Conservation (phyloP, 2,329 filamentous ascomycete species). For the Cladosporium phlei region DNA sequence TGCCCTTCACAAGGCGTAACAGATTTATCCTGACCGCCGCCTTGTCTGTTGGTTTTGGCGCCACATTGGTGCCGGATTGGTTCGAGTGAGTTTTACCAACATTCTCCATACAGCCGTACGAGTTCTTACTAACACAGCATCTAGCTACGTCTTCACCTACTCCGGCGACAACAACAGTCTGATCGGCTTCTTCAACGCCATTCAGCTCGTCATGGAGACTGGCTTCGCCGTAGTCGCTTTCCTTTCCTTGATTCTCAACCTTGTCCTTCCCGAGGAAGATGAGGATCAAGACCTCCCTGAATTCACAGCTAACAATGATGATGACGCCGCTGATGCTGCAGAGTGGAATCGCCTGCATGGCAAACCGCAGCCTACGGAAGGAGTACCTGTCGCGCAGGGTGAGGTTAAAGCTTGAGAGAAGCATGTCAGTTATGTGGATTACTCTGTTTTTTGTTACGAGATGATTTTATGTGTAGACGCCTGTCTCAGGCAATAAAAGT, state of each 20-base stretch:
- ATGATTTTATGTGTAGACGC: too few species aligned
- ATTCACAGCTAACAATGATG: slow-evolving; percentile 38
- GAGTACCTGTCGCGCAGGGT: not conserved
- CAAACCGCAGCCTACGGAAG: slow-evolving; percentile 20
- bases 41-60: slow-evolving; percentile 64
- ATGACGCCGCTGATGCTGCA: slow-evolving; percentile 35
- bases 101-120: not conserved
- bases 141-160: slow-evolving; percentile 65
- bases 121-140: slow-evolving; percentile 15
- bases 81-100: slow-evolving; percentile 27
- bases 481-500: too few species aligned
- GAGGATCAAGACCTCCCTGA: slow-evolving; percentile 55
- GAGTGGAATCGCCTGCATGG: slow-evolving; percentile 37
- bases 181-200: slow-evolving; percentile 68
- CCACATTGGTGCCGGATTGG: slow-evolving; percentile 42
- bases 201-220: slow-evolving; percentile 46
- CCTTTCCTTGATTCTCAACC: slow-evolving; percentile 67
- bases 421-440: too few species aligned
- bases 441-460: too few species aligned
- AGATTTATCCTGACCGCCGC: slow-evolving; percentile 76
- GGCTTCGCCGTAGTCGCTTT: slow-evolving; percentile 72
- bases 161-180: slow-evolving; percentile 62
- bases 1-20: slow-evolving; percentile 72
- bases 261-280: slow-evolving; percentile 68
- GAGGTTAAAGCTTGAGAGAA: slow-evolving; percentile 6